A percentile compares a stretch with the other conserved stretches of the same genome.
Conservation (phyloP, 768 basidiomycete genomes). For the Hygrocybe punicea region DNA sequence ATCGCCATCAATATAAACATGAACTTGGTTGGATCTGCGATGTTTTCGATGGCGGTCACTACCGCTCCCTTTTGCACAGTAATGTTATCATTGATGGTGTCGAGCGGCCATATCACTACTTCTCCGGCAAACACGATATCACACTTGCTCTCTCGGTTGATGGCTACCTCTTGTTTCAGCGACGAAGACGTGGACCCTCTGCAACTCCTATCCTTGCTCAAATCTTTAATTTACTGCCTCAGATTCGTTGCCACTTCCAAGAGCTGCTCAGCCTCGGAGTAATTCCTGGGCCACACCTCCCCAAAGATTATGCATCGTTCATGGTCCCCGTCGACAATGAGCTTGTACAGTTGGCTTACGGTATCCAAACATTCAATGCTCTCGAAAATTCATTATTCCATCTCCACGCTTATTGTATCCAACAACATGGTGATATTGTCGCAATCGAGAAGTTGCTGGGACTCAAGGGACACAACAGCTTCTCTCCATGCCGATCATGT, state of each 20-base stretch:
- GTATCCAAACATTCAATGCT: constrained; percentile 35
- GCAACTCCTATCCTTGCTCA: constrained; percentile 43
- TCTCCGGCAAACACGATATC: constrained; percentile 39
- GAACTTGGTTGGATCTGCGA: constrained; percentile 25
- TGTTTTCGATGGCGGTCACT: constrained; percentile 36
- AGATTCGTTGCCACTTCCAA: constrained; percentile 32
- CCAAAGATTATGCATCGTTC: constrained; percentile 45
- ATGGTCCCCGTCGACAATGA: constrained; percentile 41
- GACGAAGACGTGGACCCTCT: constrained; percentile 23
- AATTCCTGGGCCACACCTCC: constrained; percentile 46
- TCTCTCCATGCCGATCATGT: constrained; percentile 35
- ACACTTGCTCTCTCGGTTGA: constrained; percentile 43
- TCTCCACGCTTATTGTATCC: constrained; percentile 28
- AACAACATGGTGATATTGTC: constrained; percentile 32
- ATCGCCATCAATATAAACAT: constrained; percentile 13
- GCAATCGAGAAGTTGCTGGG: constrained; percentile 28
- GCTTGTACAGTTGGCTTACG: constrained; percentile 29
- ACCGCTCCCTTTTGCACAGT: constrained; percentile 20
- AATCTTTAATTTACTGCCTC: constrained; percentile 35
- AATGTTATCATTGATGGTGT: constrained; percentile 29
- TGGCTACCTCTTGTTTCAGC: constrained; percentile 41
- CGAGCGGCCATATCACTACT: constrained; percentile 27
- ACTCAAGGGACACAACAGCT: constrained; percentile 38
- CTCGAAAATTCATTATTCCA: constrained; percentile 19
- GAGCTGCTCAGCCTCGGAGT: constrained; percentile 32